These are phyloP conservation scores for Termitomyces sp. DNA, from an alignment of 768 basidiomycete genomes.

Conservation along the genomic window DNA sequence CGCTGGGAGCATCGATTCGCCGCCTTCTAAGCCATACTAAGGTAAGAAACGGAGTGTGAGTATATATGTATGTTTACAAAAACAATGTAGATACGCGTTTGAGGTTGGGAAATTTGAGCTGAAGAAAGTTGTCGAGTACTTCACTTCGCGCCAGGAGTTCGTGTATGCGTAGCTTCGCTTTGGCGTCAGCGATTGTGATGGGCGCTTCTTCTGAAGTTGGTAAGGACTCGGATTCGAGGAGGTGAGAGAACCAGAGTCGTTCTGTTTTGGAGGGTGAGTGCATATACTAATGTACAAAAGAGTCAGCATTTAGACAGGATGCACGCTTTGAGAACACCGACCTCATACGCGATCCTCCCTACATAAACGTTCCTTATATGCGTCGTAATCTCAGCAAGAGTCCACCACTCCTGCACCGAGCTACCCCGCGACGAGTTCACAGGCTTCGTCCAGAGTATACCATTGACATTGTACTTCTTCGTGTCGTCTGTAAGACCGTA, in stretches of 20 bases:
- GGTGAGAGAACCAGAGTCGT: conserved; percentile 83
- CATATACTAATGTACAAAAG: conserved; percentile 51
- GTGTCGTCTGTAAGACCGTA: conserved; percentile 63
- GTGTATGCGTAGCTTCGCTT: conserved; percentile 55
- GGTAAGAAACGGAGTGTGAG: conserved; percentile 12
- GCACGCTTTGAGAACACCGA: conserved; percentile 13
- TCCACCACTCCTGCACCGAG: conserved; percentile 10
- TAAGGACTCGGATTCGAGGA: conserved; percentile 62
- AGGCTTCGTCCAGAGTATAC: conserved; percentile 72
- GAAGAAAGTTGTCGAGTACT: conserved; percentile 79
- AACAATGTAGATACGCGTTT: conserved; percentile 45
- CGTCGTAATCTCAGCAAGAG: conserved; percentile 61
- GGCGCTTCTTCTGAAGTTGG: conserved; percentile 30
- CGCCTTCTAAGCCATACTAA: conserved; percentile 85
- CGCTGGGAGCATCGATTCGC: conserved; percentile 90
- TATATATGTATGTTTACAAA: not conserved
- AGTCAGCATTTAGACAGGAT: not conserved
- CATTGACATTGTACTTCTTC: conserved; percentile 64
- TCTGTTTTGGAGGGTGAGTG: conserved; percentile 84
- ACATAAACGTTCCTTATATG: conserved; percentile 76
- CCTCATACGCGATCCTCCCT: conserved; percentile 83
- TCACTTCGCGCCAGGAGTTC: conserved; percentile 70
- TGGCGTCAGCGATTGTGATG: conserved; percentile 22
- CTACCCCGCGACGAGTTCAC: not conserved
- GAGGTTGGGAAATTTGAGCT: conserved; percentile 84